Evolutionary conservation across 2,329 filamentous ascomycete species (phyloP), one percentile per base, ranked within the genome.

Genomic region (Biscogniauxia sp.): DNA sequence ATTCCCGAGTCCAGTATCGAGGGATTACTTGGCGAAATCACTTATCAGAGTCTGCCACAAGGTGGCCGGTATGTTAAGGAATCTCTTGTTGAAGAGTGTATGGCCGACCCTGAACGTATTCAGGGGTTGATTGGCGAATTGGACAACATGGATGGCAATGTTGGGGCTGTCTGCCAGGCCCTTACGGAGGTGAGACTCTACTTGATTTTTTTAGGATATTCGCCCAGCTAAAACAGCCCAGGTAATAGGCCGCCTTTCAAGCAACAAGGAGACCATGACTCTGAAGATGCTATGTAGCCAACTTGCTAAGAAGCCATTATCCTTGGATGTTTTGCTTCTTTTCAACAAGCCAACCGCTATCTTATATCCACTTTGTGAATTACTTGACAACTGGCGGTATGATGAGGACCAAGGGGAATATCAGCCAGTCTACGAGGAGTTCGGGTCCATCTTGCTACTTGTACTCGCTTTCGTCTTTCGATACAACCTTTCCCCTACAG

Each of bases 101-200:
- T 89, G 54, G 83, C 85, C 11, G 92, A 96, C 66, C 85, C 88
- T 0, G 90, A 92, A 63, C 86, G 88, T 64, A 86, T 91, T 0
- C 90, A 93, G 66, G 84, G 88, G 51, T 80, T 96, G 32, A 86
- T 97, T 50, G 85, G 88, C 49, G 92, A 96, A 69, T 80, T 99
- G 23, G 92, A 97, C 59, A 89, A 89, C 55, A 93, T 95, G 83
- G 92, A 96, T 69, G 94, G 94, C 1, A 97, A 97, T 73, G 92
- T 92, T 2, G 92, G 91, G 1, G 92, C 92, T 1, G 91, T 96
- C 19, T 90, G 90, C 55, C 87, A 89, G 62, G 93, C 93, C 2
- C 80, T 93, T 52, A 85, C 88, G 49, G 89, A 92, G 78, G 88
- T 89, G 73, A 68, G 80, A 72, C 37, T 19, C 51, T 7, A 2